phyloP scores from a whole-genome alignment of 176 grass and related monocot genomes.

The Themeda triandra region DNA sequence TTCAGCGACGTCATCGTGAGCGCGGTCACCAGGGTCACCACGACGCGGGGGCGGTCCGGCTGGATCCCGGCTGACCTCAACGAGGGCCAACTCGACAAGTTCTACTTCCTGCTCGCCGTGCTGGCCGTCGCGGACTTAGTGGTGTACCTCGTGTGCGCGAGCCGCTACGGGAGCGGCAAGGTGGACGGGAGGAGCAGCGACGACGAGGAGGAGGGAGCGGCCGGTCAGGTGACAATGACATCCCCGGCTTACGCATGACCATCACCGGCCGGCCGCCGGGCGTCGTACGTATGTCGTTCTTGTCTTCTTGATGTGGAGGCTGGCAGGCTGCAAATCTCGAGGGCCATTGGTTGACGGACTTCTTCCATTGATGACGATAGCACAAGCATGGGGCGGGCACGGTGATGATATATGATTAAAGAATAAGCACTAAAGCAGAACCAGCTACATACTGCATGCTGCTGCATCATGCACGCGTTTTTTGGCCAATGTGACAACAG shows the following conservation, averaged over 20 bases:
- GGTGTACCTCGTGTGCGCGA: slow-evolving; percentile 58
- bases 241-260: not conserved
- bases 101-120: slow-evolving; percentile 80
- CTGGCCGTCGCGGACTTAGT: slow-evolving; percentile 60
- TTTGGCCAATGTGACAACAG: slow-evolving; percentile 29
- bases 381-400: not conserved
- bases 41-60: slow-evolving; percentile 26
- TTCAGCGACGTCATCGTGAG: slow-evolving; percentile 84
- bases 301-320: slow-evolving; percentile 41
- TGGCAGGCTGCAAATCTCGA: not conserved
- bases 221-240: not conserved
- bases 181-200: slow-evolving; percentile 35
- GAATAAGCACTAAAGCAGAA: slow-evolving; percentile 24
- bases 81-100: slow-evolving; percentile 75
- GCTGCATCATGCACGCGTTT: not conserved
- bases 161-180: slow-evolving; percentile 49
- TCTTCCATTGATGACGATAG: slow-evolving; percentile 37
- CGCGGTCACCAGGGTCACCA: slow-evolving; percentile 57
- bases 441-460: not conserved
- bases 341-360: slow-evolving; percentile 11
- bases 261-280: not conserved
- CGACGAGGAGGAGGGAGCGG: slow-evolving; percentile 24
- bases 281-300: not conserved
- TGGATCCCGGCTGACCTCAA: slow-evolving; percentile 90
- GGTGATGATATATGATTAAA: slow-evolving; percentile 1